Evolutionary conservation across 164 flowering plant species (phyloP), one percentile per base, ranked within the genome.

Genomic region (Berberis vulgaris): DNA sequence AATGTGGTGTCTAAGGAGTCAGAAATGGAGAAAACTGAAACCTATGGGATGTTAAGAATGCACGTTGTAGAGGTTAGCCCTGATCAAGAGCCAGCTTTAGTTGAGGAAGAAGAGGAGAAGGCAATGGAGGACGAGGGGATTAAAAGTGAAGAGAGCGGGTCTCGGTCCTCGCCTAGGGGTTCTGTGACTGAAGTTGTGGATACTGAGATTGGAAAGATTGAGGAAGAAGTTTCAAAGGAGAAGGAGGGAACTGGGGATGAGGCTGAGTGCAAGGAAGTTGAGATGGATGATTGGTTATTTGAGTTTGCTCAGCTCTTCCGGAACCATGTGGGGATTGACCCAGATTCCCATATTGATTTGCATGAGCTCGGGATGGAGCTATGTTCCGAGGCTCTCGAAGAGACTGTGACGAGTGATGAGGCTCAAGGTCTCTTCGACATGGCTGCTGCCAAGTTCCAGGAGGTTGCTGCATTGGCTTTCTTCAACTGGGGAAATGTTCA

Each of bases 401-500:
- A 88, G 74, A 84, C 92, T 0, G 94, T 93, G 47, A 90, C 97
- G 7, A 88, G 97, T 65, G 98, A 90, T 72, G 98, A 90, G 54
- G 97, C 98, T 45, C 98, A 93, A 71, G 65, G 53, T 47, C 89
- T 93, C 45, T 93, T 93, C 55, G 94, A 93, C 74, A 86, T 83
- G 82, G 97, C 97, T 67, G 98, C 97, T 41, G 66, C 77, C n/a
- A 93, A 90, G 68, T 93, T 93, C 72, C 98, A 90, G 73, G 98
- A 93, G 76, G 97, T 93, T 13, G 97, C 89, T 57, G 97, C 97
- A 9, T 69, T 88, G 67, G 97, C 97, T 42, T 88, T 84, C 74
- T 93, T 90, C 74, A 93, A 93, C 62, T 90, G 96, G 98, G 97
- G 98, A 45, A 93, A 90, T 82, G 98, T 93, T 60, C 89, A 91